Evolutionary conservation across 805 yeast genomes (phyloP), one percentile per base, ranked within the genome.

Genomic region (Pichia deserticola): DNA sequence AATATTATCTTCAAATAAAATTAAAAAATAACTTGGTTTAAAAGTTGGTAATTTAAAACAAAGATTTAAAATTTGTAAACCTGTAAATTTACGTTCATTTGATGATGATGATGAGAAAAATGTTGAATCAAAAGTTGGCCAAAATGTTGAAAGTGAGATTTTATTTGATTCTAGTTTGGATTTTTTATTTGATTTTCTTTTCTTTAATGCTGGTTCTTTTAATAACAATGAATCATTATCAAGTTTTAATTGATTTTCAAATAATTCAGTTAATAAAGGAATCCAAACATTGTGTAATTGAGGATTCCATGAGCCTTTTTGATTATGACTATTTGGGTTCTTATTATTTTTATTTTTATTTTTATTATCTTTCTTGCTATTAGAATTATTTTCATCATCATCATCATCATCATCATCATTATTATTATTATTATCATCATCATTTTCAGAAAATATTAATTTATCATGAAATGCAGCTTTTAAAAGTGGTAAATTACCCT

Each of bases 61-160:
- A 46, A 73, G 69, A 40, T 68, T 72, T 53, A 90, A 80, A 10
- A 89, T 76, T 57, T 86, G 86, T 58, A 90, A 80, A 0, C 97
- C 98, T 77, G 88, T 78, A 64, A 76, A 86, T 63, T 90, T 92
- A 50, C 96, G 74, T 64, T 90, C 97, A 34, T 83, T 78, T 1
- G 97, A 89, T 0, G 96, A 74, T 55, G 82, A 79, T 36, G 79
- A 80, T 5, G 86, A 72, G 57, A 92, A 90, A 52, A 86, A 78
- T 5, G 85, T 76, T 58, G 89, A 93, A 61, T 92, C 97, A 13
- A 92, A 82, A 4, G 75, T 70, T 57, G 80, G 78, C 95, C 96
- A 89, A 63, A 92, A 89, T 48, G 86, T 93, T 8, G 70, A 63
- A 39, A 79, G 60, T 3, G 71, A 63, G 30, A 79, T 64, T 9